Base-by-base conservation (phyloP, 2,329 filamentous ascomycete species). In the Sporothrix sp. region DNA sequence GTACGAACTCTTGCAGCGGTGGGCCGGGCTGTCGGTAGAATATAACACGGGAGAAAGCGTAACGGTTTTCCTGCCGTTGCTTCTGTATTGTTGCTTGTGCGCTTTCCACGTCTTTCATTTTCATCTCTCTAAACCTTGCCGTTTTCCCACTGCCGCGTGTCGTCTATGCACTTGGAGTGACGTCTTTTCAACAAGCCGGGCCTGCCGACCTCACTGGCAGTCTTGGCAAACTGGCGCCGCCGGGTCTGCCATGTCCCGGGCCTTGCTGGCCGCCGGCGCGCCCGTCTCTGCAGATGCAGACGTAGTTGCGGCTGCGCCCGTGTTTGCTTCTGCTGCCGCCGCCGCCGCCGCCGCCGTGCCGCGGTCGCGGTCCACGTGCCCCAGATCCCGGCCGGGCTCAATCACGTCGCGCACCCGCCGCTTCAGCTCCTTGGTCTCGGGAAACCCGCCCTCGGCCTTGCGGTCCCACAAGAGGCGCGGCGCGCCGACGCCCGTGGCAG, bases 391-490 rank as follows among this genome's bases (percentile, higher is more conserved):
- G 1, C 71, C 73, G 0, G 90, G 91, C 60, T 93, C 83, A 58
- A 96, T 82, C 47, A 87, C 74, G 68, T 96, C 87, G 52, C 91
- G 74, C 5, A 96, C 80, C 14, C 83, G 75, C 53, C 88, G 81
- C 70, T 97, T 96, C 38, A 96, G 75, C 58, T 91, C 83, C 68
- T 96, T 95, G 2, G 87, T 89, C 69, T 96, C 89, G 54, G 91
- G 93, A 67, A 98, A 98, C 0, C 93, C 90, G 27, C 87, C 87
- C 62, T 96, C 84, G 3, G 68, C 63, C 65, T 89, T 94, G 55
- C 93, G 78, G 71, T 97, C 88, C 93, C 93, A 98, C 28, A 97
- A 71, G 3, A 84, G 62, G 27, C 74, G 71, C 55, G 71, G 60
- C 2, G 6, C 30, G 9, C 20, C 13, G 7, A 57, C 54, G 11